These are phyloP conservation scores for Casuarina glauca DNA, from an alignment of 306 rosid genomes.

Conservation along the genomic window DNA sequence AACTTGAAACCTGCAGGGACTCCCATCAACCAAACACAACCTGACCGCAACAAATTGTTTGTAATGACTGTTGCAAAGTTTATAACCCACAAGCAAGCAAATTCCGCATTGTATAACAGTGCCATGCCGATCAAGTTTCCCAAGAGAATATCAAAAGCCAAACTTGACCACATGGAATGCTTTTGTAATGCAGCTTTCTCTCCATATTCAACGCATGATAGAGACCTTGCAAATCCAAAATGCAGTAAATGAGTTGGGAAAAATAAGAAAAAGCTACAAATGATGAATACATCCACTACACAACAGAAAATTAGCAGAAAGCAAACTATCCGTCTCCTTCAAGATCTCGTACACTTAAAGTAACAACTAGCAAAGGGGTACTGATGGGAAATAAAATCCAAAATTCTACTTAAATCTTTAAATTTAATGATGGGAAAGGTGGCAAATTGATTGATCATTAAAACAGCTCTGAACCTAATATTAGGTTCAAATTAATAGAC, in stretches of 20 bases:
- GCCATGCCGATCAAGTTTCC: conserved; percentile 83
- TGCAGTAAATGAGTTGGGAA: conserved; percentile 35
- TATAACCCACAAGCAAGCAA: conserved; percentile 46
- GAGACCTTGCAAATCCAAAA: conserved; percentile 55
- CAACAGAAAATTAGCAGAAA: conserved; percentile 12
- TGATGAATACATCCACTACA: conserved; percentile 16
- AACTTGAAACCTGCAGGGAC: conserved; percentile 95
- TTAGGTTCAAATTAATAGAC: conserved; percentile 4
- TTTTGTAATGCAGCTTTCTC: conserved; percentile 83
- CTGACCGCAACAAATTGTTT: conserved; percentile 72
- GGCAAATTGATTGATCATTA: neutral
- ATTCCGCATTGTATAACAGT: conserved; percentile 60
- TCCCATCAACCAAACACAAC: conserved; percentile 99
- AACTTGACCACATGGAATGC: conserved; percentile 86
- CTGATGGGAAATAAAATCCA: neutral
- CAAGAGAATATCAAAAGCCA: conserved; percentile 69
- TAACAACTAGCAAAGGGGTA: neutral
- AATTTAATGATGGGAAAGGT: neutral
- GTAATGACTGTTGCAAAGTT: conserved; percentile 63
- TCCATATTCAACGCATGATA: conserved; percentile 73
- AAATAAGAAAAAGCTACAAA: conserved; percentile 23
- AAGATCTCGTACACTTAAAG: neutral
- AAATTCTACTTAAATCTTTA: neutral
- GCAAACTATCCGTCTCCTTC: neutral
- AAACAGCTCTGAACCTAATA: neutral